Base-by-base conservation (phyloP, 2,329 filamentous ascomycete species). In the Monosporascus sp. region DNA sequence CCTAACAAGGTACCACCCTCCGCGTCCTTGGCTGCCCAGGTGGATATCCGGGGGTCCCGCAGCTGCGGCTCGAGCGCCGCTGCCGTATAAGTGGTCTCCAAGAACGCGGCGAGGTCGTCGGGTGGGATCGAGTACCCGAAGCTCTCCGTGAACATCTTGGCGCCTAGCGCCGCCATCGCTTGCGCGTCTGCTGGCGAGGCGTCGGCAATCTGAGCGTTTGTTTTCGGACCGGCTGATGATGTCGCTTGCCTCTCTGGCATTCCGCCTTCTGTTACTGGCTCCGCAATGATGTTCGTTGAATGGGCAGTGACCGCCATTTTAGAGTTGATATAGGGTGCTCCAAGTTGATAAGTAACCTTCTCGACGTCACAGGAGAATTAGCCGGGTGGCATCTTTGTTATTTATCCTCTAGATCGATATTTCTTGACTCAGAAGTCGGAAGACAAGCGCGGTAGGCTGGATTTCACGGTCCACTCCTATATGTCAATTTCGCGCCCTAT, bases 121-220 rank as follows among this genome's bases (percentile, higher is more conserved):
- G 56, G 51, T 1, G 64, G 57, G 2, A 67, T 58, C 1, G 60
- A 60, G 49, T 52, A 55, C 1, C 64, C 65, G 53, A 64, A 68
- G n/a, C 62, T 55, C 6, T 57, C 58, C 8, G 63, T 60, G 56
- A 65, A 68, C 2, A 59, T 61, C 31, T 58, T 57, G 19, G 60
- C 58, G 49, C 65, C 65, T 26, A 68, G 52, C 14, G 52, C 51
- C 7, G 65, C 62, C 41, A 68, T 64, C 9, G 60, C 58, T 5
- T 55, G 52, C 0, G 65, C 65, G 17, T 68, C 65, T 11, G 59
- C 58, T 24, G 51, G 16, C 5, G 56, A 37, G 3, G 64, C 62
- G 7, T 59, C 55, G 27, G 50, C 51, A 48, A 66, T 58, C 5
- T 38, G 26, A 14, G n/a, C 8, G 16, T 46, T n/a, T 27, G 24